Percentiles rank a stretch among this genome's conserved stretches.
Conservation (phyloP, 768 basidiomycete genomes). For the Trametes punicea region DNA sequence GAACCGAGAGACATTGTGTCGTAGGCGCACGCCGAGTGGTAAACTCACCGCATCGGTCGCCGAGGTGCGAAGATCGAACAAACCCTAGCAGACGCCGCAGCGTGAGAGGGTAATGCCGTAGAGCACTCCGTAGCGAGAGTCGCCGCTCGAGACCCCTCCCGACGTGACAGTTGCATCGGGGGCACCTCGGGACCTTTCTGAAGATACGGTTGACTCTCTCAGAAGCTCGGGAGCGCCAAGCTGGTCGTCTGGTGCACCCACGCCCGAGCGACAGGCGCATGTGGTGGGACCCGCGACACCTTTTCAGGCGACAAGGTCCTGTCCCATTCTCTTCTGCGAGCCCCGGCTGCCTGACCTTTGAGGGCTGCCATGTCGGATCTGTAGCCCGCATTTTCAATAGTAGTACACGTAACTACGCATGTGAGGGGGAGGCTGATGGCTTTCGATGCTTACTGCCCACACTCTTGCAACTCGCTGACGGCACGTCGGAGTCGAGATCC, state of each 20-base stretch:
- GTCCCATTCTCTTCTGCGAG: not conserved
- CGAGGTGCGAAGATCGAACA: conserved; percentile 13
- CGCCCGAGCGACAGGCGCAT: not conserved
- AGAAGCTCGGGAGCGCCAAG: conserved; percentile 9
- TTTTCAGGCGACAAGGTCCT: not conserved
- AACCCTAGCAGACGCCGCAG: not conserved
- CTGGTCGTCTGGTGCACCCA: conserved; percentile 1
- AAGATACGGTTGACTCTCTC: conserved; percentile 7
- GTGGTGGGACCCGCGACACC: conserved; percentile 11
- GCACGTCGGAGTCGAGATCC: too few species aligned
- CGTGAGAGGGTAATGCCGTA: conserved; percentile 13
- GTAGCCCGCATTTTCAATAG: not conserved
- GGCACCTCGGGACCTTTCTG: conserved; percentile 4
- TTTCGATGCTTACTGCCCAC: not conserved
- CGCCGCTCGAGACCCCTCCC: not conserved
- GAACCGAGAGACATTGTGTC: conserved; percentile 10
- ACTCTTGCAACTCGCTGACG: not conserved
- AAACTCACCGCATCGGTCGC: not conserved
- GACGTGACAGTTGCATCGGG: not conserved
- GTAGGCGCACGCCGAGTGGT: conserved; percentile 13
- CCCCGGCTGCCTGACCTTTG: not conserved
- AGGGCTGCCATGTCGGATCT: not conserved
- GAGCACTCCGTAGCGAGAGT: conserved; percentile 2
- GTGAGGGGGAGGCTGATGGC: not conserved
- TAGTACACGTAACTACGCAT: conserved; percentile 6